Percentiles rank a stretch among this genome's conserved stretches.
Evolutionary conservation across 257 asterid species (phyloP).

Genomic region (Scutellaria baicalensis): DNA sequence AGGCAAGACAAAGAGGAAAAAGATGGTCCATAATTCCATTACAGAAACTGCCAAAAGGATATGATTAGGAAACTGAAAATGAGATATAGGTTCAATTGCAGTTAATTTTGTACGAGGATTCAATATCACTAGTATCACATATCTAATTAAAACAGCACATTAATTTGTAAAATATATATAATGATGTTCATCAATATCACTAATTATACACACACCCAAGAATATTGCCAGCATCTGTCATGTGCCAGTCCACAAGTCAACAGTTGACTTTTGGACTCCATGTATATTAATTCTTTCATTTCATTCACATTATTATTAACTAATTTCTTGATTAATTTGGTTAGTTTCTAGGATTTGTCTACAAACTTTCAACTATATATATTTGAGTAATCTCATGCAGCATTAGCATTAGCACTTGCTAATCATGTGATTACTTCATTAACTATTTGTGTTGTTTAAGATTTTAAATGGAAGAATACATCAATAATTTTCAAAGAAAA

Average conservation of each 20-base stretch:
- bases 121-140: background rate
- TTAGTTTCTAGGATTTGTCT: background rate
- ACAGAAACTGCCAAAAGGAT: slow-evolving; percentile 23
- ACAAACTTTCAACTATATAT: background rate
- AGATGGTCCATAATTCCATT: slow-evolving; percentile 33
- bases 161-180: background rate
- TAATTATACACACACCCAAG: background rate
- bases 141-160: background rate
- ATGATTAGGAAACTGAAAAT: slow-evolving; percentile 19
- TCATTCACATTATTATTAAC: background rate
- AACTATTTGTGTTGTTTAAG: slow-evolving; percentile 9
- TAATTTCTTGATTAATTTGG: background rate
- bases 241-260: slow-evolving; percentile 8
- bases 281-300: background rate
- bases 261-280: slow-evolving; percentile 20
- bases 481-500: slow-evolving; percentile 35
- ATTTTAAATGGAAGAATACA: background rate
- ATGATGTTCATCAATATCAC: background rate
- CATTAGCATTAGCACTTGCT: background rate
- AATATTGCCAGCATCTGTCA: slow-evolving; percentile 18
- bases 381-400: background rate
- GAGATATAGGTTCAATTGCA: slow-evolving; percentile 1
- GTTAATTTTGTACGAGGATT: slow-evolving; percentile 36
- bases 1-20: slow-evolving; percentile 60
- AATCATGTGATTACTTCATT: slow-evolving; percentile 7